Evolutionary conservation across 495 filamentous ascomycete genomes (phyloP).

Genomic region (Pseudevernia furfuracea): DNA sequence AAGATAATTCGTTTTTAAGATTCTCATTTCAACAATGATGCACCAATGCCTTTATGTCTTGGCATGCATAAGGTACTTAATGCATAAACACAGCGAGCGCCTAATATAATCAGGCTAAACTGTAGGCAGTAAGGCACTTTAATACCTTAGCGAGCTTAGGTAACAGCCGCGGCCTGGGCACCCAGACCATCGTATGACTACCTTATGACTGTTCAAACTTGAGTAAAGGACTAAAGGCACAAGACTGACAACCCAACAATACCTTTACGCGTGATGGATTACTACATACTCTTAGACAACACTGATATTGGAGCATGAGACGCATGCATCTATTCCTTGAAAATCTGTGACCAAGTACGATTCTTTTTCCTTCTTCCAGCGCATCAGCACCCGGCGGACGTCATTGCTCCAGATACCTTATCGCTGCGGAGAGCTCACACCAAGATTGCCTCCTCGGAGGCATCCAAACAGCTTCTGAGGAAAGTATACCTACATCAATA

Average conservation of each 20-base stretch:
- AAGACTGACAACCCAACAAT: constrained; percentile 1
- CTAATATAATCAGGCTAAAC: not conserved
- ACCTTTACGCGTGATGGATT: not conserved
- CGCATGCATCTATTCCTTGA: not conserved
- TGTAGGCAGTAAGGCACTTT: no score
- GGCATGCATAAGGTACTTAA: not conserved
- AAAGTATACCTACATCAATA: constrained; percentile 29
- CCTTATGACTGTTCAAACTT: not conserved
- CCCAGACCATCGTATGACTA: not conserved
- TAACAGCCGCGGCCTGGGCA: not conserved
- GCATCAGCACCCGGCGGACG: not conserved
- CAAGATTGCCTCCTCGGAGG: constrained; percentile 7
- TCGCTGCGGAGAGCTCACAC: constrained; percentile 9
- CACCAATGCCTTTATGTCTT: not conserved
- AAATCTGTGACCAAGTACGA: not conserved
- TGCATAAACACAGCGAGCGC: constrained; percentile 1
- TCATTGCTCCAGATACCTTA: constrained; percentile 14
- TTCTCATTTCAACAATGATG: not conserved
- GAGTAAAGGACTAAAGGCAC: no score
- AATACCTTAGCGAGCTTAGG: no score
- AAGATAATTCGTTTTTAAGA: no score
- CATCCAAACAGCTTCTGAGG: not conserved
- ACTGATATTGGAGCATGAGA: not conserved
- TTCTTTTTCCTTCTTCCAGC: not conserved
- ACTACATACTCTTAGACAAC: not conserved